A percentile compares a stretch with the other conserved stretches of the same genome.
Evolutionary conservation across 208 protist species (phyloP).

Genomic region (Leishmania aethiopica): DNA sequence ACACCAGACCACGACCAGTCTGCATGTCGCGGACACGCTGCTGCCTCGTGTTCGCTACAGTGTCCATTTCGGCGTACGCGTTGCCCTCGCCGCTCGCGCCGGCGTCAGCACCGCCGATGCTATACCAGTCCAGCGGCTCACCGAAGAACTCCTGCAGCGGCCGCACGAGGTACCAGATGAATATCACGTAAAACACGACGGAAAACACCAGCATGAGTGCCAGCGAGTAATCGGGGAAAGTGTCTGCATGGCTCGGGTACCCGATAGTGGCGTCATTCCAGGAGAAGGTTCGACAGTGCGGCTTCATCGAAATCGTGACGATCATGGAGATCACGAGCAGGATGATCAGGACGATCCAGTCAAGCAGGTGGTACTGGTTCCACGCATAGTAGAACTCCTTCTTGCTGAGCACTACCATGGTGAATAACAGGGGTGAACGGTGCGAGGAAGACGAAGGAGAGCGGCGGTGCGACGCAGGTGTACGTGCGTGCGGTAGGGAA

Average conservation of each 20-base stretch:
- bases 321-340: conserved; percentile 25
- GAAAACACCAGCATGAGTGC: conserved; percentile 40
- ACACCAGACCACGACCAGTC: conserved; percentile 35
- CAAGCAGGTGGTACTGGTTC: conserved; percentile 52
- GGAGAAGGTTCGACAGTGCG: conserved; percentile 70
- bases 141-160: conserved; percentile 31
- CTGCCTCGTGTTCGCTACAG: conserved; percentile 11
- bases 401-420: conserved; percentile 12
- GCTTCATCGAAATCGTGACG: conserved; percentile 17
- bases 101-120: not conserved
- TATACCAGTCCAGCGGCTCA: conserved; percentile 36
- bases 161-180: conserved; percentile 38
- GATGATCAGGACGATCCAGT: conserved; percentile 41
- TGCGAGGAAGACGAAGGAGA: not conserved
- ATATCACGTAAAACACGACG: conserved; percentile 42
- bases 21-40: conserved; percentile 22
- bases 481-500: not conserved
- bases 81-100: not conserved
- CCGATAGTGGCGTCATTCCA: conserved; percentile 76
- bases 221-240: conserved; percentile 71
- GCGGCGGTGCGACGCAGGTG: not conserved
- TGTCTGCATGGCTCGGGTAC: conserved; percentile 49
- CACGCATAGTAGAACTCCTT: conserved; percentile 11
- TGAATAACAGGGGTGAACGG: not conserved
- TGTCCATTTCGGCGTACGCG: not conserved